Evolutionary conservation across 495 filamentous ascomycete species (phyloP).

Genomic region (Neurospora tetrasperma): DNA sequence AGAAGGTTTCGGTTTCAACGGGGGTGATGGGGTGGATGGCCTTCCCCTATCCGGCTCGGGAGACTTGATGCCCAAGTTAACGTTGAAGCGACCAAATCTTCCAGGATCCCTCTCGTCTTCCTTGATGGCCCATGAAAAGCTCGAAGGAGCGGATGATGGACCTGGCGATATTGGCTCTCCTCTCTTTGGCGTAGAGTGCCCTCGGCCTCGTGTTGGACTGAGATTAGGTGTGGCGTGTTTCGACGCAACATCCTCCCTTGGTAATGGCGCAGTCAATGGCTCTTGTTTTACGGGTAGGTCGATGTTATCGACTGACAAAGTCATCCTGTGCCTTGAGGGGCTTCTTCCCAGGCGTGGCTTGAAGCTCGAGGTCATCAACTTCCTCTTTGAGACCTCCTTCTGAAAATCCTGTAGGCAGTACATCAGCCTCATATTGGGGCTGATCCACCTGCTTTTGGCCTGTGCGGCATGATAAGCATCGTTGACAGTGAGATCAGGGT

Average conservation of each 20-base stretch:
- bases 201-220: conserved; percentile 26
- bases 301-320: conserved; percentile 41
- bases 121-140: conserved; percentile 39
- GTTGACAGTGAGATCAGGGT: conserved; percentile 77
- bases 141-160: conserved; percentile 48
- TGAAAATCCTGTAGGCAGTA: conserved; percentile 94
- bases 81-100: conserved; percentile 30
- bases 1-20: conserved; percentile 23
- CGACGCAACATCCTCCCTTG: conserved; percentile 27
- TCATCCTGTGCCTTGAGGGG: conserved; percentile 41
- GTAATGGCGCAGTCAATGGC: conserved; percentile 42
- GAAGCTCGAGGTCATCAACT: conserved; percentile 29
- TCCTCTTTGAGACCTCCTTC: conserved; percentile 49
- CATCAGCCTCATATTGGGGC: conserved; percentile 96
- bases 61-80: conserved; percentile 16
- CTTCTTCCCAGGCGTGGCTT: conserved; percentile 38
- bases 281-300: conserved; percentile 31
- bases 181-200: conserved; percentile 31
- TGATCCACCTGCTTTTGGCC: conserved; percentile 84
- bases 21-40: conserved; percentile 12
- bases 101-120: conserved; percentile 31
- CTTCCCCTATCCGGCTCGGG: conserved; percentile 16
- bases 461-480: conserved; percentile 90
- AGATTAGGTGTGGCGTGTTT: conserved; percentile 15
- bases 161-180: conserved; percentile 42